Evolutionary conservation across 768 basidiomycete genomes (phyloP).

Genomic region (Calocybe cyanea): DNA sequence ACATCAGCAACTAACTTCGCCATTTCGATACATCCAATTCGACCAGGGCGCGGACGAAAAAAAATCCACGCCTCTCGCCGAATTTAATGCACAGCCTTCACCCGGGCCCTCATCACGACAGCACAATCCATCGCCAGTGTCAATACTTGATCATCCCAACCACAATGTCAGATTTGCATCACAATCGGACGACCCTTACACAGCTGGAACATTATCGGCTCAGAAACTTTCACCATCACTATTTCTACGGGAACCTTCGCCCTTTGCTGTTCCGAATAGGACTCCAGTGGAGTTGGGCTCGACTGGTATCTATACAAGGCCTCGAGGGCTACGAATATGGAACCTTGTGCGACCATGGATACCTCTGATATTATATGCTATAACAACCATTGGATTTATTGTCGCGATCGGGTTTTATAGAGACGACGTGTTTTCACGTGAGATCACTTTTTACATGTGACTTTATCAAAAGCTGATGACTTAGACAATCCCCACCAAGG

Average conservation of each 20-base stretch:
- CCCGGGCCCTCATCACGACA: conserved; percentile 11
- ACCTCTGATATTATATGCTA: conserved; percentile 71
- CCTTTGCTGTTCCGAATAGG: conserved; percentile 14
- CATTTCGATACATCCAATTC: conserved; percentile 30
- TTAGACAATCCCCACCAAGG: conserved; percentile 34
- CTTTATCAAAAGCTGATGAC: neutral
- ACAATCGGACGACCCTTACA: too few relatives aligned
- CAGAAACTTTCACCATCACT: conserved; percentile 16
- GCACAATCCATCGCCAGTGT: conserved; percentile 6
- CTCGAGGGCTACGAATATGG: conserved; percentile 49
- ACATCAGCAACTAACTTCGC: conserved; percentile 28
- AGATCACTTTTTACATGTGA: conserved; percentile 23
- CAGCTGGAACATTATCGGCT: conserved; percentile 7
- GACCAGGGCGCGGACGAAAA: conserved; percentile 22
- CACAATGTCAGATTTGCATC: conserved; percentile 3
- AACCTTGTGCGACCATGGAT: conserved; percentile 70
- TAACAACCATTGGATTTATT: conserved; percentile 75
- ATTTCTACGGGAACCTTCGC: conserved; percentile 16
- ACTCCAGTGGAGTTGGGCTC: conserved; percentile 6
- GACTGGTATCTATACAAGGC: conserved; percentile 33
- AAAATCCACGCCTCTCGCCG: conserved; percentile 20
- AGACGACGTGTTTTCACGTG: conserved; percentile 77
- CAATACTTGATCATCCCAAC: conserved; percentile 6
- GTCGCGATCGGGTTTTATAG: conserved; percentile 83
- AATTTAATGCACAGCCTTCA: conserved; percentile 13